These are phyloP conservation scores for Pyrenophora teres DNA, from an alignment of 2,329 filamentous ascomycete species.

Conservation along the genomic window DNA sequence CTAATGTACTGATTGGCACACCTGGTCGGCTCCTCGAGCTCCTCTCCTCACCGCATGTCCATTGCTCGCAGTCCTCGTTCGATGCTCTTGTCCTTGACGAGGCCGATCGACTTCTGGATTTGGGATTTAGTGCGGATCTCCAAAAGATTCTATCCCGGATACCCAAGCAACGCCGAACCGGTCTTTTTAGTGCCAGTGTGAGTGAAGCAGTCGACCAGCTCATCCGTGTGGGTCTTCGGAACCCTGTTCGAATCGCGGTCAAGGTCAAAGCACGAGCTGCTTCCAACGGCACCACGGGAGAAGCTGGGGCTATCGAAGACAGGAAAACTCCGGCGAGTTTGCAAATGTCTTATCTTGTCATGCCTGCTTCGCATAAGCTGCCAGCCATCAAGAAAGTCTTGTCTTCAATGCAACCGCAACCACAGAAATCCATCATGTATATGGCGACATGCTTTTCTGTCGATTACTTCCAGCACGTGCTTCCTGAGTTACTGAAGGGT, in stretches of 20 bases:
- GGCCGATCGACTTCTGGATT: constrained; percentile 87
- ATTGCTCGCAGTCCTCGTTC: constrained; percentile 85
- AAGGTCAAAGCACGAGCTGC: constrained; percentile 69
- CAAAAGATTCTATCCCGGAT: constrained; percentile 82
- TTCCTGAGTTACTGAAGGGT: constrained; percentile 72
- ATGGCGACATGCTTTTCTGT: constrained; percentile 92
- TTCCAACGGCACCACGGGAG: constrained; percentile 47
- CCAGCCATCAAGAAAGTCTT: constrained; percentile 74
- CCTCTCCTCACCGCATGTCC: constrained; percentile 82
- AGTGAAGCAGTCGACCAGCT: constrained; percentile 93
- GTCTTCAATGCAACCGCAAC: constrained; percentile 69
- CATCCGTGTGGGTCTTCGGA: constrained; percentile 86
- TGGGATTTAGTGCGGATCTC: constrained; percentile 91
- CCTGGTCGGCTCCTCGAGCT: constrained; percentile 89
- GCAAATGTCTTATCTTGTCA: constrained; percentile 84
- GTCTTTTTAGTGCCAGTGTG: constrained; percentile 93
- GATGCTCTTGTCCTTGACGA: constrained; percentile 93
- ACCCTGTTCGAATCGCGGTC: constrained; percentile 93
- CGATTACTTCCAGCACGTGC: constrained; percentile 85
- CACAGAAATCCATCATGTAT: constrained; percentile 87
- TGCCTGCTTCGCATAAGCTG: constrained; percentile 78
- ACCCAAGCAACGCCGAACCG: constrained; percentile 91
- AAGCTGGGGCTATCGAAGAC: constrained; percentile 71
- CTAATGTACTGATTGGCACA: constrained; percentile 88
- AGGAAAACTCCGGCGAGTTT: constrained; percentile 88